A percentile compares a stretch with the other conserved stretches of the same genome.
These are phyloP conservation scores for Rhodotorula taiwanensis DNA, from an alignment of 768 basidiomycete genomes.

Conservation along the genomic window DNA sequence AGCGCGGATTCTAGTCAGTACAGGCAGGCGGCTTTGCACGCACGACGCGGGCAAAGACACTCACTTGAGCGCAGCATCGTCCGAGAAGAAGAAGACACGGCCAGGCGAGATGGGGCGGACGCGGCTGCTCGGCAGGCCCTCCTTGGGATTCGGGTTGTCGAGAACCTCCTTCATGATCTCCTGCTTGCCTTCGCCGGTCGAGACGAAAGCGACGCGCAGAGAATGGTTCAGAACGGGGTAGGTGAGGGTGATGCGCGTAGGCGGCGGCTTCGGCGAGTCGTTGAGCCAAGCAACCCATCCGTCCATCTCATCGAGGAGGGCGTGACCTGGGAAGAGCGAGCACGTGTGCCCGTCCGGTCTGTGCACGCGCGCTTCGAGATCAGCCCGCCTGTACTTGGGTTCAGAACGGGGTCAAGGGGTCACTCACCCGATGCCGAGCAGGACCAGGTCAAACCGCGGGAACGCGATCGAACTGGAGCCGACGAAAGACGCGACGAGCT, in stretches of 20 bases:
- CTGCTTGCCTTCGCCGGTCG: constrained; percentile 71
- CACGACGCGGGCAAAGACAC: not conserved
- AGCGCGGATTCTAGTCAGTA: not conserved
- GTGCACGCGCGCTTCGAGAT: not conserved
- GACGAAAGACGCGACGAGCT: constrained; percentile 83
- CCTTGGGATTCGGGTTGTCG: constrained; percentile 69
- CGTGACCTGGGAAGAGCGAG: constrained; percentile 91
- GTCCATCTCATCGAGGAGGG: constrained; percentile 71
- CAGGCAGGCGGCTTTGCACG: not conserved
- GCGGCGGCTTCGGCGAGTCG: constrained; percentile 90
- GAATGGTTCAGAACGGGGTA: constrained; percentile 86
- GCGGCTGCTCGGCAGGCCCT: constrained; percentile 70
- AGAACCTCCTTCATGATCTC: constrained; percentile 66
- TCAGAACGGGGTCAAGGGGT: not conserved
- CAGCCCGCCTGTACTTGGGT: not conserved
- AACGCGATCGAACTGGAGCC: constrained; percentile 88
- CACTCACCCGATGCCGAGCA: constrained; percentile 87
- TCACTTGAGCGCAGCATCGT: constrained; percentile 62
- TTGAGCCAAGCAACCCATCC: constrained; percentile 91
- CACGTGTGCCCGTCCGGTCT: constrained; percentile 73
- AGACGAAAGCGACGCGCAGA: constrained; percentile 79
- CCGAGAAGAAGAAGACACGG: constrained; percentile 89
- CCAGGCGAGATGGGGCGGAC: constrained; percentile 74
- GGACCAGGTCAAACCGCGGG: constrained; percentile 93
- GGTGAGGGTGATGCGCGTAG: constrained; percentile 83